Evolutionary conservation across 1,284 basidiomycete genomes (phyloP).

Genomic region (Somion occarium): DNA sequence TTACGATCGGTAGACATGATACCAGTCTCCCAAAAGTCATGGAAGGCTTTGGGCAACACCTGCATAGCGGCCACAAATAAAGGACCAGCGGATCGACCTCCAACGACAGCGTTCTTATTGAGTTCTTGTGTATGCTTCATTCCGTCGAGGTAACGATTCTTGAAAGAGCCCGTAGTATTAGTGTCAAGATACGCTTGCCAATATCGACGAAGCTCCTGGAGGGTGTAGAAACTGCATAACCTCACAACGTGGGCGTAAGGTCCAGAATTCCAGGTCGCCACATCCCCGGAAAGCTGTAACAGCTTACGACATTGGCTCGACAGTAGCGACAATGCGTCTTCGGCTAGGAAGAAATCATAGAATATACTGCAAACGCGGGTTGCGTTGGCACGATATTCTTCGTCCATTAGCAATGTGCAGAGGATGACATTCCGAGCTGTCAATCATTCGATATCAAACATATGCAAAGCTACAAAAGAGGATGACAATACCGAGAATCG

Average conservation of each 20-base stretch:
- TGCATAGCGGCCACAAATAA: conserved; percentile 26
- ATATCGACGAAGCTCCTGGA: conserved; percentile 37
- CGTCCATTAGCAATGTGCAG: conserved; percentile 32
- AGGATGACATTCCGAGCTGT: conserved; percentile 40
- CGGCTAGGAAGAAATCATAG: conserved; percentile 50
- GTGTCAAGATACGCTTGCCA: conserved; percentile 36
- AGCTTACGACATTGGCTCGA: conserved; percentile 42
- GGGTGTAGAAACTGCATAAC: conserved; percentile 36
- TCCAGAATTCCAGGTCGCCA: conserved; percentile 39
- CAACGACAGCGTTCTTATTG: background rate
- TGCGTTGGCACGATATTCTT: conserved; percentile 13
- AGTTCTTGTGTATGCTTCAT: background rate
- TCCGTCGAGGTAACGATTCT: background rate
- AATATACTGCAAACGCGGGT: conserved; percentile 48
- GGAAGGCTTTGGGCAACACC: background rate
- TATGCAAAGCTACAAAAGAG: no score
- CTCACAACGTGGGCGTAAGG: conserved; percentile 36
- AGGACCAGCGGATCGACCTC: conserved; percentile 36
- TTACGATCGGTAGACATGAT: conserved; percentile 29
- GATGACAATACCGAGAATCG: conserved; percentile 40
- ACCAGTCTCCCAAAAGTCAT: conserved; percentile 40
- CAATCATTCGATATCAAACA: background rate
- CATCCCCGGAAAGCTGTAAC: conserved; percentile 27
- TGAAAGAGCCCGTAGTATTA: conserved; percentile 6
- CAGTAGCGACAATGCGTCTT: conserved; percentile 32